Evolutionary conservation across 2,329 filamentous ascomycete genomes (phyloP).

Genomic region (Trichoderma afroharzianum): DNA sequence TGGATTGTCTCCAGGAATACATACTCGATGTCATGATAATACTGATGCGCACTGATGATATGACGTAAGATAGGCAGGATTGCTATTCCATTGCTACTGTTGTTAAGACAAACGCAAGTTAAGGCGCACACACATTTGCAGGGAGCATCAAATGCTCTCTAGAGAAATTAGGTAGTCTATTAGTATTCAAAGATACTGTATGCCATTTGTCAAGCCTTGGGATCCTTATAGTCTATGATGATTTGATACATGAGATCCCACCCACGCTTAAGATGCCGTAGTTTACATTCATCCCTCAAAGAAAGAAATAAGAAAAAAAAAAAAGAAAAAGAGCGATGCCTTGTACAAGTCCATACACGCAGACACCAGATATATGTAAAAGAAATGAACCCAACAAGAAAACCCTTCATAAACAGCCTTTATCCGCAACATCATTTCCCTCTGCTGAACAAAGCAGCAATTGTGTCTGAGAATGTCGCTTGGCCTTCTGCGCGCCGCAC

Average conservation of each 20-base stretch:
- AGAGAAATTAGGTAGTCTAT: background rate
- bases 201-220: background rate
- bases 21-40: background rate
- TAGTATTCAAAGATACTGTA: background rate
- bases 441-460: slow-evolving; percentile 30
- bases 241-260: slow-evolving; percentile 5
- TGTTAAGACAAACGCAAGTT: background rate
- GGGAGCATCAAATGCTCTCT: background rate
- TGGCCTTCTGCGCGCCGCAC: slow-evolving; percentile 35
- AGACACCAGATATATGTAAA: background rate
- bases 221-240: slow-evolving; percentile 3
- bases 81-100: background rate
- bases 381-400: background rate
- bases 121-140: background rate
- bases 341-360: background rate
- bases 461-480: slow-evolving; percentile 30
- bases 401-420: background rate
- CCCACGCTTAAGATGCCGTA: slow-evolving; percentile 11
- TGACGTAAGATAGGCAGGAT: background rate
- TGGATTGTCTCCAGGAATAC: background rate
- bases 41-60: background rate
- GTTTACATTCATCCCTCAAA: slow-evolving; percentile 4
- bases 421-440: slow-evolving; percentile 24
- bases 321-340: background rate
- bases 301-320: background rate